Evolutionary conservation across 108 stramenopile genomes (phyloP).

Genomic region (Nannochloropsis granulata): DNA sequence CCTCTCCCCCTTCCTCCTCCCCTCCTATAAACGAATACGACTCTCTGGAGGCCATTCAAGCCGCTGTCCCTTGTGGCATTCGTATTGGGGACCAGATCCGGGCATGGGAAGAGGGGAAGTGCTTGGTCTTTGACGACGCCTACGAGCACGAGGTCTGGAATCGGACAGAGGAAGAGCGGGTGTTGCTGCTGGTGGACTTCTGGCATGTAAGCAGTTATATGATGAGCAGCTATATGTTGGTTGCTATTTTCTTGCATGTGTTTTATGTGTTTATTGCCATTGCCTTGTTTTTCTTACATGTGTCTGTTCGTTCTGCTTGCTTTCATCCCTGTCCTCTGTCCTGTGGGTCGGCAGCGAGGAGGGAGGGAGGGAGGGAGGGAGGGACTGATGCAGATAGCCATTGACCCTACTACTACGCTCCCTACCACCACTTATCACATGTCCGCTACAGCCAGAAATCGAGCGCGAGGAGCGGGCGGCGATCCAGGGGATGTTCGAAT

Average conservation of each 20-base stretch:
- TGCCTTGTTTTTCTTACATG: too few species aligned
- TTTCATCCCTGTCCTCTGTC: not conserved
- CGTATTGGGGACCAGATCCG: slow-evolving; percentile 58
- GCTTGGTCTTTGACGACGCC: slow-evolving; percentile 81
- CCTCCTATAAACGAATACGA: not conserved
- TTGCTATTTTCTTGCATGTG: not conserved
- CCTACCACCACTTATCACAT: not conserved
- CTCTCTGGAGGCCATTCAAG: not conserved
- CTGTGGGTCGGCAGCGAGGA: not conserved
- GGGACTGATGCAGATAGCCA: not conserved
- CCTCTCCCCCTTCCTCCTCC: not conserved
- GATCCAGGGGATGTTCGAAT: slow-evolving; percentile 21
- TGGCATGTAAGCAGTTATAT: slow-evolving; percentile 40
- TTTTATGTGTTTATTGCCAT: too few species aligned
- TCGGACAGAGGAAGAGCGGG: slow-evolving; percentile 43
- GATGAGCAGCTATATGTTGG: slow-evolving; percentile 9
- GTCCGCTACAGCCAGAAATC: not conserved
- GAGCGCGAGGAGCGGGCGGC: not conserved
- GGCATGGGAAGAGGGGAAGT: slow-evolving; percentile 60
- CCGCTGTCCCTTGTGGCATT: slow-evolving; percentile 52
- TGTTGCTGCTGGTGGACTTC: slow-evolving; percentile 42
- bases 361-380: not conserved
- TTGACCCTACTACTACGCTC: not conserved
- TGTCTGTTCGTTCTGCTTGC: not conserved
- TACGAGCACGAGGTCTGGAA: slow-evolving; percentile 98